Evolutionary conservation across 2,329 filamentous ascomycete genomes (phyloP).

Genomic region (Xylaria sp.): DNA sequence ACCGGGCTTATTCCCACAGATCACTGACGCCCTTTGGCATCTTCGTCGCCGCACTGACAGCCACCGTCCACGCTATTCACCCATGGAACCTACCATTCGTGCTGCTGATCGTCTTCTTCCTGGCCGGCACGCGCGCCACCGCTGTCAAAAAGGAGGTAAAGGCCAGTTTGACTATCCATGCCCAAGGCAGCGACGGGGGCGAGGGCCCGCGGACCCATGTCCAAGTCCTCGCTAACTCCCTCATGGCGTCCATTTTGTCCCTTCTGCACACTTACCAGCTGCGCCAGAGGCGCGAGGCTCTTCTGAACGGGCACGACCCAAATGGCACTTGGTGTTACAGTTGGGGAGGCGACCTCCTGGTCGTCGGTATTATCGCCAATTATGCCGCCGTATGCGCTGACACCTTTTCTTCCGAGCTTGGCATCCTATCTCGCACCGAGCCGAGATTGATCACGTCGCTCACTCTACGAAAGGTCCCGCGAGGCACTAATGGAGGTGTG

Average conservation of each 20-base stretch:
- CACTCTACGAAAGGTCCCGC: constrained; percentile 80
- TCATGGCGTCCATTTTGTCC: constrained; percentile 75
- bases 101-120: constrained; percentile 85
- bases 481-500: constrained; percentile 93
- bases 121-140: constrained; percentile 84
- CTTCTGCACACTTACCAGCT: constrained; percentile 72
- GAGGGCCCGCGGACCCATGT: constrained; percentile 86
- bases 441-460: constrained; percentile 89
- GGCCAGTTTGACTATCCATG: constrained; percentile 79
- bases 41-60: constrained; percentile 76
- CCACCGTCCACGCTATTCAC: constrained; percentile 85
- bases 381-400: constrained; percentile 94
- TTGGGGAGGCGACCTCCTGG: constrained; percentile 71
- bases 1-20: constrained; percentile 75
- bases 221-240: constrained; percentile 90
- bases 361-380: constrained; percentile 77
- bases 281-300: constrained; percentile 57
- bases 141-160: constrained; percentile 92
- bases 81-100: constrained; percentile 94
- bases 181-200: constrained; percentile 77
- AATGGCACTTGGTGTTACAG: constrained; percentile 64
- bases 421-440: constrained; percentile 80
- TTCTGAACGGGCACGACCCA: constrained; percentile 49
- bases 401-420: constrained; percentile 94
- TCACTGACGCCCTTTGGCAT: constrained; percentile 84